Base-by-base conservation (phyloP, 805 yeast species). In the Yamadazyma sp. region DNA sequence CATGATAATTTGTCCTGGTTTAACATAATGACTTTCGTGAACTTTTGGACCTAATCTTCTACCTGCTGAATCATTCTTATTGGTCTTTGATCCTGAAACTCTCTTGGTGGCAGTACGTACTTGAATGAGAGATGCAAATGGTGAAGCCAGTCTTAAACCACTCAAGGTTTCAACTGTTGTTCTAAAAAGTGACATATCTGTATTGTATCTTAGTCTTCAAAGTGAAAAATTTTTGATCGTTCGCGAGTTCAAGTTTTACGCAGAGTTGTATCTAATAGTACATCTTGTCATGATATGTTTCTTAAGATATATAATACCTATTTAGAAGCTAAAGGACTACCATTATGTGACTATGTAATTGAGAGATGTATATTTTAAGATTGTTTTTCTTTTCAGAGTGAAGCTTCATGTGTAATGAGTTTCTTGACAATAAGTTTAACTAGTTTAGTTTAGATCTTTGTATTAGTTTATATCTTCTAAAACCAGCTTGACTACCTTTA, bases 51-150 rank as follows among this genome's bases (percentile, higher is more conserved):
- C 98, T 33, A 93, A 67, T 55, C 98, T 73, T 60, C 94, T 80
- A 69, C 98, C 98, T 3, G 87, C 87, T 11, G 98, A 89, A 59
- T 89, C 96, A 56, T 83, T 82, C 78, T 84, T 89, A 47, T 84
- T 85, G 12, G 96, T 85, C 63, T 80, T 85, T n/a, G 97, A 87
- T 49, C 97, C 96, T 14, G 94, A 87, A 6, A 93, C 96, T 57
- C 80, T 83, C 63, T 93, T 93, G 11, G 96, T 87, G 18, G 98
- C 96, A 14, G 79, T 79, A 73, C 98, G 87, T 10, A 87, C 76
- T 40, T 72, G 79, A 6, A 30, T 17, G 11, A 30, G 6, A 5
- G 5, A 8, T 9, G 23, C 6, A 5, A 18, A 28, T 9, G 26
- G 26, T 8, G 10, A 9, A n/a, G n/a, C 5, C 16, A 26, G 14